Evolutionary conservation across 345 rosid species (phyloP), one percentile per base, ranked within the genome.

Genomic region (Alliaria petiolata): DNA sequence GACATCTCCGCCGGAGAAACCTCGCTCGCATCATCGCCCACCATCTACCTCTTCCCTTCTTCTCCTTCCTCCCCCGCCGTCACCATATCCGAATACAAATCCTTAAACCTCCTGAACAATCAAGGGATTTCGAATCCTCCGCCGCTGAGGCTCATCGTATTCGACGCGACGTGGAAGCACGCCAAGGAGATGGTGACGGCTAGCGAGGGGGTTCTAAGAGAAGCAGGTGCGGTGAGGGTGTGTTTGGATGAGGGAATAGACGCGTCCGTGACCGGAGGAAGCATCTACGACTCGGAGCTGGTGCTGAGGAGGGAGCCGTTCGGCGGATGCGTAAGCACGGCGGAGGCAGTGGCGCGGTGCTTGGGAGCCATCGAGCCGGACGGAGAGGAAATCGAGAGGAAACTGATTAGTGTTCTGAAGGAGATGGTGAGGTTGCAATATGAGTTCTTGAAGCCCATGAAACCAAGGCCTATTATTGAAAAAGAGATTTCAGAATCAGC

Each of bases 151-250:
- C 67, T 93, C 1, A 83, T 90, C 74, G 96, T 81, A 40, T 88
- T 93, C 73, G 96, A 90, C 70, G 98, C 85, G 44, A 90, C 97
- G 66, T 93, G 96, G 97, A 87, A 83, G 74, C 97, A 93, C 72
- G 98, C 97, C 58, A 87, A 77, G 76, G 98, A 90, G 89, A 93
- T 93, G 97, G 87, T 90, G 50, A 74, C 53, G 7, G 89, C 93
- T 5, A 93, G 96, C 80, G 83, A 84, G 69, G 86, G 71, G 59
- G 85, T 81, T 63, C 44, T 93, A 76, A 68, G 78, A 59, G 77
- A 71, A 69, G 61, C 82, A 26, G 87, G 91, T 9, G 87, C 84
- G 0, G 31, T 67, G 25, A 80, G 90, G 67, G 97, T 87, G 25
- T 84, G 95, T 71, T 76, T 93, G 84, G 96, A 88, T 58, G 34